phyloP scores from a whole-genome alignment of 345 rosid genomes.

The Corchorus olitorius region DNA sequence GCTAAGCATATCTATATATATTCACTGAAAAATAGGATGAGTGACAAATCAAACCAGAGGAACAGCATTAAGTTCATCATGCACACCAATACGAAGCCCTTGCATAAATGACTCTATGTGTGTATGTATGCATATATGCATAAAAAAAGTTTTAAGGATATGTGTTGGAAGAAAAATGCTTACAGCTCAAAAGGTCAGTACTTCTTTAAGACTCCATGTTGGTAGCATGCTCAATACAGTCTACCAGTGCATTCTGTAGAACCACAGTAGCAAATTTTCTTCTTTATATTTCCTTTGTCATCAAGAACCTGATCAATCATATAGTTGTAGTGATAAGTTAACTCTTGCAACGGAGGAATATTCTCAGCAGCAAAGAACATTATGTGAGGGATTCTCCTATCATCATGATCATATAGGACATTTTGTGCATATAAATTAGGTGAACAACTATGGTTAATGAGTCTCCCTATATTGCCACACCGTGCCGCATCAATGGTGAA shows the following conservation, averaged over 20 bases:
- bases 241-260: conserved; percentile 74
- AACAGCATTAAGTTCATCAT: too few species aligned
- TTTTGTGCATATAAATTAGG: conserved; percentile 92
- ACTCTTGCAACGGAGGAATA: conserved; percentile 88
- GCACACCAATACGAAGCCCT: too few species aligned
- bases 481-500: conserved; percentile 87
- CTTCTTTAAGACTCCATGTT: conserved; percentile 3
- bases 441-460: conserved; percentile 90
- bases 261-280: conserved; percentile 76
- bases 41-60: too few species aligned
- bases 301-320: conserved; percentile 61
- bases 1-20: too few species aligned
- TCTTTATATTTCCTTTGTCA: conserved; percentile 66
- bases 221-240: conserved; percentile 49
- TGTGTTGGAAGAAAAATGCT: neutral
- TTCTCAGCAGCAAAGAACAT: conserved; percentile 87
- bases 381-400: conserved; percentile 77
- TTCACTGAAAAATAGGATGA: too few species aligned
- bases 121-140: too few species aligned
- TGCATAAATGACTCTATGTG: too few species aligned
- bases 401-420: conserved; percentile 77
- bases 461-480: conserved; percentile 76
- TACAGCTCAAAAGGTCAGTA: neutral
- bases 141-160: too few species aligned
- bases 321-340: conserved; percentile 82